Evolutionary conservation across 305 asterid species (phyloP).

Genomic region (Fraxinus greggii): DNA sequence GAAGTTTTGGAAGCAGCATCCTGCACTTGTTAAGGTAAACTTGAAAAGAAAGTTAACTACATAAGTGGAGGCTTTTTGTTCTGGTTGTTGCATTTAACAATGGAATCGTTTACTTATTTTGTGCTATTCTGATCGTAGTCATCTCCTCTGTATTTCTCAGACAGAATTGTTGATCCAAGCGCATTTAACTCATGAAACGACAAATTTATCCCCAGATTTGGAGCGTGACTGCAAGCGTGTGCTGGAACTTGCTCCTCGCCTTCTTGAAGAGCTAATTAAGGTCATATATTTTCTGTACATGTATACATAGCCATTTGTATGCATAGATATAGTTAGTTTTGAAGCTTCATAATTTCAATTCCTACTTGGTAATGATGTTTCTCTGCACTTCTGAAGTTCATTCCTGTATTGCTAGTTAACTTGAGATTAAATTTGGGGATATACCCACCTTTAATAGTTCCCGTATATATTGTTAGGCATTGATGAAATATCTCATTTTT

Average conservation of each 20-base stretch:
- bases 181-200: constrained; percentile 67
- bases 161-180: constrained; percentile 81
- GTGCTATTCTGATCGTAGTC: constrained; percentile 6
- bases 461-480: background rate
- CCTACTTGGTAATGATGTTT: background rate
- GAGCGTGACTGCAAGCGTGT: constrained; percentile 60
- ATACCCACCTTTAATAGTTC: background rate
- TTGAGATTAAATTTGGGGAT: background rate
- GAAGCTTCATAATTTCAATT: constrained; percentile 8
- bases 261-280: constrained; percentile 84
- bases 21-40: constrained; percentile 75
- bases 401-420: background rate
- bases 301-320: background rate
- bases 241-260: constrained; percentile 73
- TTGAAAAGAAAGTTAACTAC: constrained; percentile 18
- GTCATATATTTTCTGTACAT: constrained; percentile 32
- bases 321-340: background rate
- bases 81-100: constrained; percentile 14
- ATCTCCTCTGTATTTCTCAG: constrained; percentile 40
- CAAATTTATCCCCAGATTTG: constrained; percentile 61
- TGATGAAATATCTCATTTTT: background rate
- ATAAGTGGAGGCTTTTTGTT: constrained; percentile 9
- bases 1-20: constrained; percentile 92
- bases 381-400: background rate
- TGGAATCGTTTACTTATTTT: constrained; percentile 5